These are phyloP conservation scores for Lipomyces mesembrius DNA, from an alignment of 805 yeast species.

Conservation along the genomic window DNA sequence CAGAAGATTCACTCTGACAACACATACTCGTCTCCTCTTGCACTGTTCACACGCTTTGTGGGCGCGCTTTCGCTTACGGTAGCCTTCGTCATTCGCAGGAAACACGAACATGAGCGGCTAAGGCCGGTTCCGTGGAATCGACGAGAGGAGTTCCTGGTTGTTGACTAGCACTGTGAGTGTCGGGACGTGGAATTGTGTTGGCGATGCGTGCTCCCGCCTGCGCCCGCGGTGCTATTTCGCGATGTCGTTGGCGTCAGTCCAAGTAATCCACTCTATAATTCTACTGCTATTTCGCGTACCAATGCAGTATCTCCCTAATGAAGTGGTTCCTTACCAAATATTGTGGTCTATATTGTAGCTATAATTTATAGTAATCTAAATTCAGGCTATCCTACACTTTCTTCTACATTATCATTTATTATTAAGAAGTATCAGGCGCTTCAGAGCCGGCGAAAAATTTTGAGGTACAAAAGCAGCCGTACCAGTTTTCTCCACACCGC, in stretches of 20 bases:
- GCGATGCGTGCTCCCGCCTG: background rate
- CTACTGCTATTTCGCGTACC: background rate
- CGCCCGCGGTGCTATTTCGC: background rate
- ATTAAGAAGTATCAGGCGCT: background rate
- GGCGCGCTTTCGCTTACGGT: conserved; percentile 51
- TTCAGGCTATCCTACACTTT: background rate
- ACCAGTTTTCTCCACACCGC: conserved; percentile 1
- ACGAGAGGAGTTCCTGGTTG: background rate
- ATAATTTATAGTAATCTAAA: background rate
- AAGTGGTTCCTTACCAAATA: background rate
- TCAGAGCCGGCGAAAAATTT: background rate
- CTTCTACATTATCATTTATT: too few relatives aligned
- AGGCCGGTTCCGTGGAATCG: conserved; percentile 2
- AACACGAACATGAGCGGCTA: conserved; percentile 48
- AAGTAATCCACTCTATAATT: background rate
- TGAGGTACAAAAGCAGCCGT: background rate
- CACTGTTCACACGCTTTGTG: conserved; percentile 52
- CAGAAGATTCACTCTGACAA: background rate
- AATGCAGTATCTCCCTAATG: background rate
- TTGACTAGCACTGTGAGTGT: background rate
- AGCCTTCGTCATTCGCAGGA: conserved; percentile 51
- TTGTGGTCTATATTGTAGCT: background rate
- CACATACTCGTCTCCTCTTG: conserved; percentile 46
- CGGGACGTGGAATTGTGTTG: background rate
- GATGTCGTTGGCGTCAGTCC: background rate